Percentiles rank a stretch among this genome's conserved stretches.
phyloP scores from a whole-genome alignment of 2,329 filamentous ascomycete species.

The Pseudodiploospora longispora region DNA sequence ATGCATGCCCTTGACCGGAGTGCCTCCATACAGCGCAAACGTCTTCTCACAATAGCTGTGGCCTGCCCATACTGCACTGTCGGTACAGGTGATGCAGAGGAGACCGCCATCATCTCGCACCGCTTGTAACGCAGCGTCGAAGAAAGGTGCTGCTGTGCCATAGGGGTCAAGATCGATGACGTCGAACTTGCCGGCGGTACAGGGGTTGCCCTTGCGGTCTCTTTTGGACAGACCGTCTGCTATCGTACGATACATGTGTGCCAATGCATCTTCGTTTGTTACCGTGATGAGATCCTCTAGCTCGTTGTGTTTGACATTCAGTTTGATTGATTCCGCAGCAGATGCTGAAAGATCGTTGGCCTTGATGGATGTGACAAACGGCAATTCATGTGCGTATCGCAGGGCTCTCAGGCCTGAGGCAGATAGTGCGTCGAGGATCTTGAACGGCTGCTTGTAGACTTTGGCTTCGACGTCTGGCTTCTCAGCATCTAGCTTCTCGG shows the following conservation, averaged over 20 bases:
- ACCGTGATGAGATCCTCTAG: slow-evolving; percentile 63
- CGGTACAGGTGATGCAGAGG: slow-evolving; percentile 92
- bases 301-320: slow-evolving; percentile 78
- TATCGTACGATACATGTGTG: slow-evolving; percentile 78
- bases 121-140: slow-evolving; percentile 83
- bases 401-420: slow-evolving; percentile 87
- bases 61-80: slow-evolving; percentile 90
- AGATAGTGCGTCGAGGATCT: slow-evolving; percentile 90
- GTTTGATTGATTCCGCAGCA: slow-evolving; percentile 71
- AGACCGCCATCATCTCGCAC: slow-evolving; percentile 79
- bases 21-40: slow-evolving; percentile 85
- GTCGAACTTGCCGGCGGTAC: slow-evolving; percentile 58
- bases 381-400: slow-evolving; percentile 85
- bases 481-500: slow-evolving; percentile 8
- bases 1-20: slow-evolving; percentile 74
- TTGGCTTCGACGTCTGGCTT: slow-evolving; percentile 14
- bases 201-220: slow-evolving; percentile 30
- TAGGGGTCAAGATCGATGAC: slow-evolving; percentile 97
- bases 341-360: slow-evolving; percentile 81
- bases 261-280: slow-evolving; percentile 74
- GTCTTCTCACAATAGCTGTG: slow-evolving; percentile 92
- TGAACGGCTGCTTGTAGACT: slow-evolving; percentile 45
- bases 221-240: slow-evolving; percentile 41
- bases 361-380: slow-evolving; percentile 71
- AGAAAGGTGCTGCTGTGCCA: slow-evolving; percentile 83